Evolutionary conservation across 2,329 filamentous ascomycete species (phyloP).

Genomic region (Sclerotinia glacialis): DNA sequence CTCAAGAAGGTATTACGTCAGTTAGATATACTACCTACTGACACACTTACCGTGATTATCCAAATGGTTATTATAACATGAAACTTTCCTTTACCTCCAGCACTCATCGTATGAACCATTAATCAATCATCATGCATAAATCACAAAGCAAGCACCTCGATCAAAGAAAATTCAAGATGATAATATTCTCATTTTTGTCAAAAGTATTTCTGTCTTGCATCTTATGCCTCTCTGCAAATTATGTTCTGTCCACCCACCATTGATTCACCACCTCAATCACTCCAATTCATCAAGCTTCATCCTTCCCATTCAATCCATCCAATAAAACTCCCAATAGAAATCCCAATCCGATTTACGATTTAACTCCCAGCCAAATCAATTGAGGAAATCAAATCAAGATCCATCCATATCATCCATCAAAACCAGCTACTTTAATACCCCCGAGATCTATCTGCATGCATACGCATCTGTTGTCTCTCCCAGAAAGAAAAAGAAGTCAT

Average conservation of each 20-base stretch:
- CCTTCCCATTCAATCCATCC: conserved; percentile 2
- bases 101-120: too few relatives aligned
- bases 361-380: conserved; percentile 9
- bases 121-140: background rate
- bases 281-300: background rate
- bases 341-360: background rate
- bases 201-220: conserved; percentile 5
- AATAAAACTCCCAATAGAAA: background rate
- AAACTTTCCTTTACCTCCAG: too few relatives aligned
- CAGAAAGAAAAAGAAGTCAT: conserved; percentile 15
- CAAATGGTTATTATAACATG: too few relatives aligned
- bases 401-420: conserved; percentile 9
- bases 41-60: too few relatives aligned
- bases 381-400: background rate
- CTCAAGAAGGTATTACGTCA: too few relatives aligned
- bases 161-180: conserved; percentile 1
- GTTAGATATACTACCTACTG: too few relatives aligned
- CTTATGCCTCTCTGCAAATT: background rate
- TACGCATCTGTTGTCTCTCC: conserved; percentile 1
- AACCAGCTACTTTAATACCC: conserved; percentile 9
- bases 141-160: background rate
- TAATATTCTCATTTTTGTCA: conserved; percentile 7
- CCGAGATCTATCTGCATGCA: conserved; percentile 9
- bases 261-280: background rate
- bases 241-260: too few relatives aligned